phyloP scores from a whole-genome alignment of 202 grass and related monocot genomes.

The Zizania palustris region DNA sequence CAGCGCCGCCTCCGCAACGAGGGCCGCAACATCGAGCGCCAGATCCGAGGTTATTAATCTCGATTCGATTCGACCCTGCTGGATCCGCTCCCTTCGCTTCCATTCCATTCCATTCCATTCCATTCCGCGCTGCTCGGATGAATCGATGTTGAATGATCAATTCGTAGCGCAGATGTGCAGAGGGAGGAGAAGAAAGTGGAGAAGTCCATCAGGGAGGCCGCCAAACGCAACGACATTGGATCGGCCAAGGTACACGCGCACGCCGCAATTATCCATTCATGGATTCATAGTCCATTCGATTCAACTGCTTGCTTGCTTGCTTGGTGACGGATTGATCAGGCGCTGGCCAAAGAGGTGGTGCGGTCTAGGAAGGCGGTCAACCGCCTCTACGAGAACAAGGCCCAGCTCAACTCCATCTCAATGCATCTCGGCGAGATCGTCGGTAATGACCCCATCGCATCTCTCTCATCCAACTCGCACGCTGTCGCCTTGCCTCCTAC shows the following conservation, averaged over 20 bases:
- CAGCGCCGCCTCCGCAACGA: constrained; percentile 87
- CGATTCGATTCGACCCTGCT: background rate
- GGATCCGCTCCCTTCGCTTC: background rate
- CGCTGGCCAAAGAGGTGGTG: constrained; percentile 83
- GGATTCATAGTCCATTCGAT: background rate
- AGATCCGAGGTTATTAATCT: constrained; percentile 61
- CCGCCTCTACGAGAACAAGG: constrained; percentile 88
- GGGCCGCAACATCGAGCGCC: constrained; percentile 68
- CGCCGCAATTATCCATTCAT: background rate
- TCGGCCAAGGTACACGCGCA: constrained; percentile 59
- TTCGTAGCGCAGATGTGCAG: constrained; percentile 54
- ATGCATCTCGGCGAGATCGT: constrained; percentile 86
- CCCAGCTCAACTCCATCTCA: constrained; percentile 81
- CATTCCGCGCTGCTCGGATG: background rate
- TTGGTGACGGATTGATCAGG: constrained; percentile 12
- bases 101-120: background rate
- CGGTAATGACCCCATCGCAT: constrained; percentile 39
- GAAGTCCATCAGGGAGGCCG: constrained; percentile 72
- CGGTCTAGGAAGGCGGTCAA: constrained; percentile 69
- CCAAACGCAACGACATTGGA: constrained; percentile 72
- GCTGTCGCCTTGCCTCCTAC: too few relatives aligned
- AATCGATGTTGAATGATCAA: constrained; percentile 37
- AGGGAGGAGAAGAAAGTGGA: constrained; percentile 81
- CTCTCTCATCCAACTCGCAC: background rate
- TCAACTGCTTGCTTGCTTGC: background rate